Base-by-base conservation (phyloP, 2,329 filamentous ascomycete genomes). In the Alternaria solani region DNA sequence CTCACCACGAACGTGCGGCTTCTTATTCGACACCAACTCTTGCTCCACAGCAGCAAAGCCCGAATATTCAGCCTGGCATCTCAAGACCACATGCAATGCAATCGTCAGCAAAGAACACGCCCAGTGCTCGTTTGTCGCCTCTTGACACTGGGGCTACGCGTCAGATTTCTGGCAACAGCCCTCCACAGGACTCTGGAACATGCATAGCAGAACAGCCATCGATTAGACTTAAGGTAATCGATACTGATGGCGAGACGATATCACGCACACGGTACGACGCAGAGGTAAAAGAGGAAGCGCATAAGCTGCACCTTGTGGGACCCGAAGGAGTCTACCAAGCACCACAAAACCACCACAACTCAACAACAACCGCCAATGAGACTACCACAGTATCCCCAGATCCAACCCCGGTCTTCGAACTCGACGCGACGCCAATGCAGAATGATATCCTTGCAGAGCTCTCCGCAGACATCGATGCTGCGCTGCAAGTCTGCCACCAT, bases 371-470 rank as follows among this genome's bases (percentile, higher is more conserved):
- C 34, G 44, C 18, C 6, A 16, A 20, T 4, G 9, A 25, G 34
- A 25, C 11, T 38, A 2, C 12, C 18, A 46, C 8, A 20, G 28
- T 3, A 57, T 20, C 41, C 46, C n/a, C 51, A 23, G 46, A 41
- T 14, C 20, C 23, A 26, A 5, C 5, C 39, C 4, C 25, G 3
- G 30, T 46, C n/a, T 64, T 66, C 38, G 68, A 72, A 34, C 64
- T 69, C 25, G 65, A 67, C 20, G 54, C 59, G 12, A 34, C 12
- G 3, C 1, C 51, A 7, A 39, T 18, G 7, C 39, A 8, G 4
- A 32, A 55, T 14, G 41, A 44, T 7, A 66, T 67, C 48, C 56
- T 71, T 26, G 64, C 66, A 14, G 64, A 70, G 39, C 53, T 74
- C n/a, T 68, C 70, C 5, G 69, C 64, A 30, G 46, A 68, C 12